Evolutionary conservation across 2,329 filamentous ascomycete species (phyloP).

Genomic region (Shiraia bambusicola): DNA sequence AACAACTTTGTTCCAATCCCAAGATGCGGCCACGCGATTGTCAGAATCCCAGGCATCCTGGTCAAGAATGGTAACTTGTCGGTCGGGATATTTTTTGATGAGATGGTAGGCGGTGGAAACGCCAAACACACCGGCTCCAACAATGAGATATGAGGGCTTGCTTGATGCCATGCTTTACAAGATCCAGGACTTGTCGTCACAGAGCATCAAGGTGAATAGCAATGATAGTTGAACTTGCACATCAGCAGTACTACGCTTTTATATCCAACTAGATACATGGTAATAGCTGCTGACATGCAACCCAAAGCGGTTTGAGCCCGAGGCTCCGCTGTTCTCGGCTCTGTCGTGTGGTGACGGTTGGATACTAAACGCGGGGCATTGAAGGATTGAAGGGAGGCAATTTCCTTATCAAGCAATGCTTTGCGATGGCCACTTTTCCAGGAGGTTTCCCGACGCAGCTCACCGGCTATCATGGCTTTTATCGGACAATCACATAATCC

Average conservation of each 20-base stretch:
- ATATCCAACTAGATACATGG: constrained; percentile 19
- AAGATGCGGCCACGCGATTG: constrained; percentile 60
- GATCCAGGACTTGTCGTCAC: constrained; percentile 16
- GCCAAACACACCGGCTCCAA: constrained; percentile 43
- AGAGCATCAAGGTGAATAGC: constrained; percentile 12
- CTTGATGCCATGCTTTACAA: constrained; percentile 28
- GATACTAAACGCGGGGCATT: constrained; percentile 27
- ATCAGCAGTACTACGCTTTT: constrained; percentile 13
- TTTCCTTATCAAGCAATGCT: constrained; percentile 32
- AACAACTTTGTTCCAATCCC: constrained; percentile 73
- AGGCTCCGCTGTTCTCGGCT: constrained; percentile 26
- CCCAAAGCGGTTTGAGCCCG: constrained; percentile 9
- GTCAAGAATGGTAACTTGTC: constrained; percentile 46
- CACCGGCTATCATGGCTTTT: constrained; percentile 28
- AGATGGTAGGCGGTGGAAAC: constrained; percentile 45
- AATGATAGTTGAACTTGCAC: constrained; percentile 11
- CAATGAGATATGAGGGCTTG: constrained; percentile 37
- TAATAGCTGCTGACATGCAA: constrained; percentile 7
- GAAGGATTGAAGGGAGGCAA: constrained; percentile 26
- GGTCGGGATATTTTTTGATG: constrained; percentile 45
- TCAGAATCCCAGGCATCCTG: constrained; percentile 35
- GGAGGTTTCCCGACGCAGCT: constrained; percentile 17
- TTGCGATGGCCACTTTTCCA: constrained; percentile 22
- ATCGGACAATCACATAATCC: constrained; percentile 19
- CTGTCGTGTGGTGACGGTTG: constrained; percentile 15